These are phyloP conservation scores for Penicillium diatomitis DNA, from an alignment of 495 filamentous ascomycete genomes.

Conservation along the genomic window DNA sequence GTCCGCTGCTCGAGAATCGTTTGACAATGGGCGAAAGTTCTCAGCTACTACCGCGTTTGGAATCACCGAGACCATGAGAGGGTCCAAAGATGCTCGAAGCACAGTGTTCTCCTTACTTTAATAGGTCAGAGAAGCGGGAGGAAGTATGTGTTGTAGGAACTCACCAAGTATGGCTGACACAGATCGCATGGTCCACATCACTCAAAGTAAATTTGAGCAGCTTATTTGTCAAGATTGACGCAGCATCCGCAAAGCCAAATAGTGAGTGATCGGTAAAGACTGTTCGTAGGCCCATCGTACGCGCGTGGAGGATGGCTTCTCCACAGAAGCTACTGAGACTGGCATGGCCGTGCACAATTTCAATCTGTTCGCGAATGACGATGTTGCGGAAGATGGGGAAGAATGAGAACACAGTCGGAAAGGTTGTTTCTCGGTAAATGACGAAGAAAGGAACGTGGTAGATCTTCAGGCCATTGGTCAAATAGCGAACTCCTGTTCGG, in stretches of 20 bases:
- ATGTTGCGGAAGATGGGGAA: constrained; percentile 97
- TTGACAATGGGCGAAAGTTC: constrained; percentile 71
- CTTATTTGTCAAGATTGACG: constrained; percentile 93
- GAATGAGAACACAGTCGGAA: constrained; percentile 96
- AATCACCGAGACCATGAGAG: constrained; percentile 93
- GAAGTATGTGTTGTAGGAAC: neutral
- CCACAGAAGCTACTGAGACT: constrained; percentile 87
- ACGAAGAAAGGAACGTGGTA: constrained; percentile 95
- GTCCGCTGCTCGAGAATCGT: constrained; percentile 20
- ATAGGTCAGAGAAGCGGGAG: neutral
- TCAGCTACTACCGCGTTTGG: constrained; percentile 96
- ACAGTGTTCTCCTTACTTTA: constrained; percentile 95
- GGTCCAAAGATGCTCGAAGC: constrained; percentile 86
- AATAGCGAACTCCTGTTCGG: constrained; percentile 87
- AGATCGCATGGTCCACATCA: constrained; percentile 96
- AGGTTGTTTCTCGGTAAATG: constrained; percentile 89
- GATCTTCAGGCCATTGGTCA: constrained; percentile 96
- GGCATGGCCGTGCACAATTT: constrained; percentile 95
- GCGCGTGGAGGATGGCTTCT: constrained; percentile 88
- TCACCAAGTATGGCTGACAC: constrained; percentile 95
- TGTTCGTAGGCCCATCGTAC: constrained; percentile 92
- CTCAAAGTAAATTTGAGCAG: constrained; percentile 91
- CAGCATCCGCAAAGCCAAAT: constrained; percentile 95
- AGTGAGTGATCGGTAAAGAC: constrained; percentile 98
- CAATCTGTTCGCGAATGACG: constrained; percentile 81